Evolutionary conservation across 169 alveolate genomes (phyloP), one percentile per base, ranked within the genome.

Genomic region (Plasmodium fragile): DNA sequence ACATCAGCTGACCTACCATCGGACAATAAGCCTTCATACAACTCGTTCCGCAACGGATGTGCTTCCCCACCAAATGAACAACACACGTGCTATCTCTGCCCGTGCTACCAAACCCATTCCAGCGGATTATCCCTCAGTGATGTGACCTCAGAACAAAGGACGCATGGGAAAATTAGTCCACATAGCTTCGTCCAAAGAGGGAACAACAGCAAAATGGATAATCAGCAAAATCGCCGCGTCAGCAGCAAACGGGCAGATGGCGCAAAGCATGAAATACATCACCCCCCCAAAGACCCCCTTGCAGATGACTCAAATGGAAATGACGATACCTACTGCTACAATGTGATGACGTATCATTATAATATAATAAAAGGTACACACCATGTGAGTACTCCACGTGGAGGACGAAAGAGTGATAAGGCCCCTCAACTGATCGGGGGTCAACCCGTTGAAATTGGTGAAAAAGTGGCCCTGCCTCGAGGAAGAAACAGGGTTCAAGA

Each of bases 301-400:
- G 25, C 18, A 16, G 25, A 49, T 49, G 13, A 49, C 59, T 3
- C 25, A 49, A 34, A 55, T 13, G 36, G 28, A 30, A n/a, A 34
- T 18, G 39, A 11, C 11, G 2, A 78, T 43, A 13, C 55, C 70
- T 78, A 81, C 79, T 30, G 59, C 41, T 81, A 81, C 41, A 43
- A 59, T 32, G 25, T 81, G 72, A 53, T 81, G 10, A 28, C 70
- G 16, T 59, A 70, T n/a, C 32, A 22, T 55, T 81, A 81, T 59
- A 81, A 32, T 43, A 55, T 55, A 59, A 30, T 81, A 81, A 81
- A 81, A 32, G 70, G 72, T 13, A 81, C 55, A 53, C 70, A 43
- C 43, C 32, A 32, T 81, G 39, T 7, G 6, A 32, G 25, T 59
- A 11, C 22, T 0, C 34, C 28, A 3, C 36, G 52, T 16, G 69